Conservation (phyloP, 1,284 basidiomycete genomes). For the Termitomyces sp. region DNA sequence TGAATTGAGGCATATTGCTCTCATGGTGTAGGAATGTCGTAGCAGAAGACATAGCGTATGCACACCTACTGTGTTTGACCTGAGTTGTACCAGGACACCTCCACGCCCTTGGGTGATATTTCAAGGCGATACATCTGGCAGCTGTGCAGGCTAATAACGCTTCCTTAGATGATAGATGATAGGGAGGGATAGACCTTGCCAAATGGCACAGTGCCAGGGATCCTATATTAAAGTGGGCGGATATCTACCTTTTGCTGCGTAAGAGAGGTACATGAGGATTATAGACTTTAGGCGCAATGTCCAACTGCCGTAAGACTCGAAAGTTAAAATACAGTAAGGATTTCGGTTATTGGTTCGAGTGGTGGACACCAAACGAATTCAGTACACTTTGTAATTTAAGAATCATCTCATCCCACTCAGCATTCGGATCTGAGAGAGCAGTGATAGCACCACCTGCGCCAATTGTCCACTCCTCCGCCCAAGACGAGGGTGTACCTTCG, state of each 20-base stretch:
- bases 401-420: slow-evolving; percentile 94
- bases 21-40: slow-evolving; percentile 52
- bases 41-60: neutral
- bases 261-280: neutral
- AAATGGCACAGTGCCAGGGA: slow-evolving; percentile 22
- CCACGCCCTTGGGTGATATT: slow-evolving; percentile 34
- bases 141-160: slow-evolving; percentile 26
- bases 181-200: slow-evolving; percentile 33
- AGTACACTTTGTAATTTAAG: slow-evolving; percentile 77
- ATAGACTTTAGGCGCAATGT: neutral
- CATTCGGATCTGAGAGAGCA: slow-evolving; percentile 80
- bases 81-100: slow-evolving; percentile 31
- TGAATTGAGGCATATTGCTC: slow-evolving; percentile 77
- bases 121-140: slow-evolving; percentile 31
- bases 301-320: neutral
- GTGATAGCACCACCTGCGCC: slow-evolving; percentile 97
- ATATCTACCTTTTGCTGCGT: neutral
- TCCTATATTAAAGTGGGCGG: slow-evolving; percentile 28
- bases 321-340: neutral
- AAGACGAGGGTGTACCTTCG: neutral
- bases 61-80: neutral
- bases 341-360: neutral
- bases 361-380: slow-evolving; percentile 42
- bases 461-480: slow-evolving; percentile 61
- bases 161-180: slow-evolving; percentile 22